These are phyloP conservation scores for Candida qinlingensis DNA, from an alignment of 805 yeast genomes.

Conservation along the genomic window DNA sequence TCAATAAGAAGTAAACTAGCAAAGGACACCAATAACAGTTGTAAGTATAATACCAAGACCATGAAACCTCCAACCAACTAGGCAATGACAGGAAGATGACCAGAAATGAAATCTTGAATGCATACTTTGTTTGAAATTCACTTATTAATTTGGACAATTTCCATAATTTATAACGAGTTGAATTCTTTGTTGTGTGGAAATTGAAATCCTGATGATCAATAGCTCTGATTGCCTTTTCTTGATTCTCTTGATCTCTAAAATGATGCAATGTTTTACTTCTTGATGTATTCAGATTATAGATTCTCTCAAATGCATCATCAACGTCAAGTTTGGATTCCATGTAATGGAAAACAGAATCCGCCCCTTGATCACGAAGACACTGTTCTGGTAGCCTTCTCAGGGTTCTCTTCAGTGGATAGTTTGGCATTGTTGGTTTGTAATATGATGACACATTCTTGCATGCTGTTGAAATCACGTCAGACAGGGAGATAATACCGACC, in stretches of 20 bases:
- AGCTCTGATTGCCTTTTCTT: constrained; percentile 27
- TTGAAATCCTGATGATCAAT: constrained; percentile 38
- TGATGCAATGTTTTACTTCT: constrained; percentile 19
- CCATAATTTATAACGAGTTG: constrained; percentile 37
- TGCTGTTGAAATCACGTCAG: constrained; percentile 17
- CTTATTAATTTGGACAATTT: constrained; percentile 26
- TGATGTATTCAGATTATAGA: constrained; percentile 41
- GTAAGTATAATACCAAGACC: constrained; percentile 37
- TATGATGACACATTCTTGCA: constrained; percentile 2
- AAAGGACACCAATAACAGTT: constrained; percentile 41
- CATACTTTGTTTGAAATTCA: constrained; percentile 38
- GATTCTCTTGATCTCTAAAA: constrained; percentile 2
- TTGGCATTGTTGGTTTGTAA: constrained; percentile 23
- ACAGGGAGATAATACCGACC: constrained; percentile 26
- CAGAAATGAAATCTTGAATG: constrained; percentile 35
- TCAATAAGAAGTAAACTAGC: constrained; percentile 31
- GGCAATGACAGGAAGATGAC: constrained; percentile 38
- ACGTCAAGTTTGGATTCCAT: constrained; percentile 39
- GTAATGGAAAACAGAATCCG: constrained; percentile 37
- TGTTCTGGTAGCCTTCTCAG: constrained; percentile 36
- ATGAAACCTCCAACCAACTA: constrained; percentile 34
- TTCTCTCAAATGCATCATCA: constrained; percentile 39
- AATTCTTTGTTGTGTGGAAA: constrained; percentile 32
- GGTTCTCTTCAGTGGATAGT: constrained; percentile 36
- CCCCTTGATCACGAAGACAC: constrained; percentile 43